These are phyloP conservation scores for Penicillium sp. DNA, from an alignment of 2,329 filamentous ascomycete genomes.

Conservation along the genomic window DNA sequence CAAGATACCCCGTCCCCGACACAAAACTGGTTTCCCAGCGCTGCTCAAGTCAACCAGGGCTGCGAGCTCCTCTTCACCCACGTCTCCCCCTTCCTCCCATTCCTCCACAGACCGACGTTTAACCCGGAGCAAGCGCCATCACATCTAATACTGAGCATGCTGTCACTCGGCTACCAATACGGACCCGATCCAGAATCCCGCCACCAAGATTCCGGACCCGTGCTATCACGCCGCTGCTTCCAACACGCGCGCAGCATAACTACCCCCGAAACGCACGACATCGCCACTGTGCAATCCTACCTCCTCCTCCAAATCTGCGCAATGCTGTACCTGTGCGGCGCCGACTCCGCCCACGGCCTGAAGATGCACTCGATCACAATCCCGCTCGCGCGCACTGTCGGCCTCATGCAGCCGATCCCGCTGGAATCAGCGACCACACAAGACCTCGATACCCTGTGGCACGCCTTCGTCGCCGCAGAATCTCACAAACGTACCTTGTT, in stretches of 20 bases:
- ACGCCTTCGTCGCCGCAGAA: constrained; percentile 43
- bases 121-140: constrained; percentile 29
- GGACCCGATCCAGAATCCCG: constrained; percentile 34
- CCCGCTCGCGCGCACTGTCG: constrained; percentile 40
- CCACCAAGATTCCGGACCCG: constrained; percentile 37
- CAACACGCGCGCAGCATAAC: constrained; percentile 36
- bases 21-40: constrained; percentile 39
- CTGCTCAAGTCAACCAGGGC: constrained; percentile 37
- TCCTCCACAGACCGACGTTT: constrained; percentile 46
- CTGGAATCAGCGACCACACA: constrained; percentile 25
- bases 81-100: constrained; percentile 45
- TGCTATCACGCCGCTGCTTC: constrained; percentile 41
- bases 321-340: constrained; percentile 51
- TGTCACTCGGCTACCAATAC: constrained; percentile 47
- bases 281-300: constrained; percentile 44
- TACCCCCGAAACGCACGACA: constrained; percentile 25
- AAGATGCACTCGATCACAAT: constrained; percentile 50
- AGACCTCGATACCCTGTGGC: constrained; percentile 48
- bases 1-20: constrained; percentile 2
- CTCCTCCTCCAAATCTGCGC: constrained; percentile 48
- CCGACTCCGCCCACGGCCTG: constrained; percentile 41
- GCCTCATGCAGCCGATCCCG: constrained; percentile 41
- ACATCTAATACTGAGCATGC: constrained; percentile 42
- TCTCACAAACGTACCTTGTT: constrained; percentile 51
- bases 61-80: constrained; percentile 44